Evolutionary conservation across 306 rosid species (phyloP).

Genomic region (Gastrolobium bilobum): DNA sequence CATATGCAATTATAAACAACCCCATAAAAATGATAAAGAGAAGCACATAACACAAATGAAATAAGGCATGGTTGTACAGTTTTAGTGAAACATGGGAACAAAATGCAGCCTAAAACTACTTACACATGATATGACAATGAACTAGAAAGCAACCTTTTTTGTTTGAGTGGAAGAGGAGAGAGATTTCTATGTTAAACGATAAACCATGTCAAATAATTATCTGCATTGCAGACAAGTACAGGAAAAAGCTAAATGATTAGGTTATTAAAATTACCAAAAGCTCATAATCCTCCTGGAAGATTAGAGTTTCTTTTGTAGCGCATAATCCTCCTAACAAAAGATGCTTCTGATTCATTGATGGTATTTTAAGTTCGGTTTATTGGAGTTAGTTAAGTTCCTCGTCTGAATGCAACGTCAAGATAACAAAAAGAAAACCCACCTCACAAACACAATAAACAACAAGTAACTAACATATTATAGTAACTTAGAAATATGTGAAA

Average conservation of each 20-base stretch:
- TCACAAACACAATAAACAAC: not conserved
- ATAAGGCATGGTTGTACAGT: not conserved
- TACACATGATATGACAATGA: constrained; percentile 1
- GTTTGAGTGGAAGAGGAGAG: not conserved
- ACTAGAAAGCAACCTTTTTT: not conserved
- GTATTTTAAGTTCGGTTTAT: no score
- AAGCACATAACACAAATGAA: no score
- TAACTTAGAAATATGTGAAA: constrained; percentile 20
- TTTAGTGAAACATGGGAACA: not conserved
- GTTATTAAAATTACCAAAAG: constrained; percentile 7
- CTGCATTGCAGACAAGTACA: not conserved
- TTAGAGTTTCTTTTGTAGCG: not conserved
- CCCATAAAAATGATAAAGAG: no score
- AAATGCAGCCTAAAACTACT: not conserved
- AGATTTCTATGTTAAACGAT: not conserved
- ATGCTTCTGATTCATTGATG: no score
- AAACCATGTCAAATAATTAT: not conserved
- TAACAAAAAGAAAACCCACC: constrained; percentile 17
- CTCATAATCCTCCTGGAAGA: not conserved
- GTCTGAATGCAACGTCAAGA: not conserved
- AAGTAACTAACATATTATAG: constrained; percentile 16
- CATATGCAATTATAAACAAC: no score
- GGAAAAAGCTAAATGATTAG: not conserved
- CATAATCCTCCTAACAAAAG: no score
- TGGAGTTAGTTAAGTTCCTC: no score